Base-by-base conservation (phyloP, 2,329 filamentous ascomycete genomes). In the Tolypocladium ophioglossoides region DNA sequence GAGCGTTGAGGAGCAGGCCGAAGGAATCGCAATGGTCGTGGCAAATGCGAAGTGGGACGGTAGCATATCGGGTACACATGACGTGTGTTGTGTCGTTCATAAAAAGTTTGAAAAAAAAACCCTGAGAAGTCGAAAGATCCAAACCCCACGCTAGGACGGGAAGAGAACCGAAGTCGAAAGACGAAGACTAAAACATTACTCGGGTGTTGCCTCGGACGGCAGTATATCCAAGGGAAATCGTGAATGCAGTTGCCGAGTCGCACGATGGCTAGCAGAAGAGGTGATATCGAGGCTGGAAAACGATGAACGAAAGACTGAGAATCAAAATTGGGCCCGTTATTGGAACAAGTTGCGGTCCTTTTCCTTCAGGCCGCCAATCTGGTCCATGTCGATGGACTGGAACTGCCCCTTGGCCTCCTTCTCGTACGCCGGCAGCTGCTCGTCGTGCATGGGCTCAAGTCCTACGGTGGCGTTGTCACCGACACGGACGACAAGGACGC, bases 281-380 rank as follows among this genome's bases (percentile, higher is more conserved):
- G 32, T 11, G 44, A 27, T 39, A 20, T 16, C 24, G 38, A 41
- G 38, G 18, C 44, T 32, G 8, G 44, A 27, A 44, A 44, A 11
- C 10, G 9, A 47, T 32, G 27, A 47, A 47, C 2, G 50, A 46
- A 41, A 46, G 27, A 52, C 30, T 22, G 50, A 44, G 39, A 37
- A 41, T n/a, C 22, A 53, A 53, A 22, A 47, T 49, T 52, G 46
- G 32, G 52, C 47, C 22, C 18, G 52, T 63, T 70, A 71, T 62
- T 69, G 68, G 62, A 69, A 71, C 55, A 67, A 58, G 53, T 60
- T 62, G 61, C 70, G 71, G 62, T 87, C 82, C 78, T 95, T 96
- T 78, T 97, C 94, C 73, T 91, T 95, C 62, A 97, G 76, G 16
- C 94, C 94, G 52, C 94, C 94, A 67, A 97, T 95, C 60, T 89